A percentile compares a stretch with the other conserved stretches of the same genome.
These are phyloP conservation scores for Skeletonema costatum DNA, from an alignment of 108 stramenopile species.

Conservation along the genomic window DNA sequence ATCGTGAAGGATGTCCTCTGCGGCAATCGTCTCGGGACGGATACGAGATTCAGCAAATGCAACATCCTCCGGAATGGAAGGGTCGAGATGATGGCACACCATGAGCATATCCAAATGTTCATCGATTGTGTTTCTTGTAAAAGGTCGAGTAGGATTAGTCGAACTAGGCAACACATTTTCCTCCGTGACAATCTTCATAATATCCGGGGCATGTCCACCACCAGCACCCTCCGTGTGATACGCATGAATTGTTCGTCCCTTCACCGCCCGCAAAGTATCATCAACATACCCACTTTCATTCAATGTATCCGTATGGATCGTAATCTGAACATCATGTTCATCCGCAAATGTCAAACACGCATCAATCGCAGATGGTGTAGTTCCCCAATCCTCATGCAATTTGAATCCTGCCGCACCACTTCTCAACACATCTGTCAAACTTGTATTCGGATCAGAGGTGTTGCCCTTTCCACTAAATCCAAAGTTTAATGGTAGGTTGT, in stretches of 20 bases:
- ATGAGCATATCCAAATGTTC: conserved; percentile 99
- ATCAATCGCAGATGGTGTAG: conserved; percentile 96
- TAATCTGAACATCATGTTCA: conserved; percentile 90
- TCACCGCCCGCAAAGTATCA: conserved; percentile 93
- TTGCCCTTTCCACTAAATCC: conserved; percentile 98
- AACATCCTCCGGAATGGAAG: conserved; percentile 93
- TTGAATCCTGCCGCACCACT: conserved; percentile 96
- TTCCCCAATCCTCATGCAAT: conserved; percentile 99
- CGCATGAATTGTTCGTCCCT: conserved; percentile 94
- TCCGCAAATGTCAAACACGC: conserved; percentile 90
- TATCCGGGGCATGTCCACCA: conserved; percentile 98
- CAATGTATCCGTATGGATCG: conserved; percentile 98
- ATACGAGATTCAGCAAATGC: conserved; percentile 97
- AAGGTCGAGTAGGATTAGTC: conserved; percentile 97
- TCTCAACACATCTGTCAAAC: conserved; percentile 61
- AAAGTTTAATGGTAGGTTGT: conserved; percentile 92
- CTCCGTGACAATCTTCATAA: conserved; percentile 95
- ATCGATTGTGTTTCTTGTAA: conserved; percentile 96
- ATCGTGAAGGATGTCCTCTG: conserved; percentile 98
- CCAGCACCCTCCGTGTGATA: conserved; percentile 91
- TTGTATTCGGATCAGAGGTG: conserved; percentile 66
- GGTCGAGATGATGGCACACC: conserved; percentile 95
- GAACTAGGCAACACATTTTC: conserved; percentile 92
- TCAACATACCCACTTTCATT: conserved; percentile 96
- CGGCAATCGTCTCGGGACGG: conserved; percentile 97